Evolutionary conservation across 2,329 filamentous ascomycete genomes (phyloP), one percentile per base, ranked within the genome.

Genomic region (Sclerotinia glacialis): DNA sequence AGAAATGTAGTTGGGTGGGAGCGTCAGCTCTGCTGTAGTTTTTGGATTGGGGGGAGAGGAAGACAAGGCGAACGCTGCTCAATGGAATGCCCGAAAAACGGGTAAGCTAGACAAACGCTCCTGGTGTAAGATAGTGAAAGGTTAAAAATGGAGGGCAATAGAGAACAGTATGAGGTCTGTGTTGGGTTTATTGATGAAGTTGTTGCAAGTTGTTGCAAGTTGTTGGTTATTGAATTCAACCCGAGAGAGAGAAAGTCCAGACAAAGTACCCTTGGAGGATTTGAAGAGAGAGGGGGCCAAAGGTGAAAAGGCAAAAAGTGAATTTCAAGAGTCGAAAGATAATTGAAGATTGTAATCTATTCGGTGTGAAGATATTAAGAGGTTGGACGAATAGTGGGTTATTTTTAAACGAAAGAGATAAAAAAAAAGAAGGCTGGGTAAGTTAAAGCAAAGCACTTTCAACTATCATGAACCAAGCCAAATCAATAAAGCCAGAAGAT

Each of bases 21-120:
- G 72, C 75, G 75, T 74, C 75, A 77, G 70, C 69, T 72, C 72
- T 69, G 70, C 74, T 75, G 71, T 54, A 40, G 34, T 18, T 46
- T 16, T 23, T n/a, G 47, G 23, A 28, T 54, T 34, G 44, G n/a
- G 65, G 23, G 56, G 65, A 23, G 69, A 68, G 68, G 72, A 68
- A 69, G 72, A 73, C 74, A 75, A 75, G 70, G 67, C 71, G 74
- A 72, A 69, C 64, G 67, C 65, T 69, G 55, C 23, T 63, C 58
- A 63, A 49, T 9, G 53, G 67, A 59, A 60, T 62, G 61, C 70
- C 70, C 69, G 34, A 56, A 40, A 59, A 59, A 58, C 67, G 72
- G 55, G 23, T 8, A 21, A 31, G n/a, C 11, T 58, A 37, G 42
- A 37, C 61, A 44, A 66, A 28, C 14, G 34, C n/a, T 53, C 31